These are phyloP conservation scores for Hypholoma sublateritium DNA, from an alignment of 768 basidiomycete species.

Conservation along the genomic window DNA sequence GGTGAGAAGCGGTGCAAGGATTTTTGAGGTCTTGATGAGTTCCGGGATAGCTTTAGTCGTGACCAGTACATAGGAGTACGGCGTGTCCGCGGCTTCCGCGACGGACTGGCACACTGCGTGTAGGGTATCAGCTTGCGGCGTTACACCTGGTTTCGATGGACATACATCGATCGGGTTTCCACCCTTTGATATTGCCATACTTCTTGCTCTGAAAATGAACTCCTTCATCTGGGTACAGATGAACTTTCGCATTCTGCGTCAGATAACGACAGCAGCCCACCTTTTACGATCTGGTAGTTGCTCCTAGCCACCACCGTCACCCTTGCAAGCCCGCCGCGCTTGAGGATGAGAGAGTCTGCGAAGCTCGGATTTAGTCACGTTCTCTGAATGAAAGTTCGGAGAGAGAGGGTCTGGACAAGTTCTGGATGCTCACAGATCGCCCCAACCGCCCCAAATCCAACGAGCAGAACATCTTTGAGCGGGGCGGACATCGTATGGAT, in stretches of 20 bases:
- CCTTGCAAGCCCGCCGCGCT: constrained; percentile 55
- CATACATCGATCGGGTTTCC: constrained; percentile 67
- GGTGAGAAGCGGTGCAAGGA: constrained; percentile 58
- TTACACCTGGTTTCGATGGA: neutral
- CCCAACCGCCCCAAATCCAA: constrained; percentile 69
- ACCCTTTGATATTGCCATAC: constrained; percentile 56
- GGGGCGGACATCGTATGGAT: constrained; percentile 8
- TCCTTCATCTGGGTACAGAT: constrained; percentile 41
- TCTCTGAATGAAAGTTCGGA: neutral
- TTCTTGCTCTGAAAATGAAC: constrained; percentile 56
- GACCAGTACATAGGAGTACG: constrained; percentile 66
- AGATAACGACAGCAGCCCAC: constrained; percentile 26
- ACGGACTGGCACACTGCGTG: constrained; percentile 56
- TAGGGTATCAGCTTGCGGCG: neutral
- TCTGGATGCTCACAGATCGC: constrained; percentile 50
- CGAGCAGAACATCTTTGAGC: constrained; percentile 51
- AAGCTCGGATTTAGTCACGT: neutral
- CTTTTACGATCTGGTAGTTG: constrained; percentile 57
- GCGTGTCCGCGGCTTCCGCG: constrained; percentile 54
- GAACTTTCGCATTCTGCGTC: neutral
- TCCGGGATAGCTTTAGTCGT: constrained; percentile 76
- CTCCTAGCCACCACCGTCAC: constrained; percentile 76
- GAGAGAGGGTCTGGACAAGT: neutral
- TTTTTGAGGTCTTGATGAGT: constrained; percentile 48
- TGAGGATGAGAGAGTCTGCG: constrained; percentile 55